These are phyloP conservation scores for Nakazawaea holstii DNA, from an alignment of 805 yeast species.

Conservation along the genomic window DNA sequence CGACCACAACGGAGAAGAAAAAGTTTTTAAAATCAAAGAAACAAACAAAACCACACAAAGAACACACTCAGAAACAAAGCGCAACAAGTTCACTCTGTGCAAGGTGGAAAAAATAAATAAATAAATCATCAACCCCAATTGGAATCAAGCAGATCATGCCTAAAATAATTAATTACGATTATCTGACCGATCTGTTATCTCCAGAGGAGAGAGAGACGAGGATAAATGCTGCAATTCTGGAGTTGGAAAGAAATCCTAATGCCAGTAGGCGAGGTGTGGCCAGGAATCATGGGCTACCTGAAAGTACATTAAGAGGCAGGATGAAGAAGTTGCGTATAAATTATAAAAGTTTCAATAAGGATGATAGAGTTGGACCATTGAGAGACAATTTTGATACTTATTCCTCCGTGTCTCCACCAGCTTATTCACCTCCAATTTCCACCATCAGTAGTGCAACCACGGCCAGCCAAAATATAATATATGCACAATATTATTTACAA, in stretches of 20 bases:
- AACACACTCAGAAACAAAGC: background rate
- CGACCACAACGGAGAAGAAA: no score
- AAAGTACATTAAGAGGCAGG: conserved; percentile 10
- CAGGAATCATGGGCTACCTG: conserved; percentile 10
- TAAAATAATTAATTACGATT: conserved; percentile 4
- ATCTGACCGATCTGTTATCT: conserved; percentile 3
- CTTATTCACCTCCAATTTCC: background rate
- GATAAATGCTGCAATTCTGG: conserved; percentile 8
- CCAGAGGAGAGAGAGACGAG: conserved; percentile 10
- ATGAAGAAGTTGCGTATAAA: conserved; percentile 8
- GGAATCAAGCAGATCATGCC: no score
- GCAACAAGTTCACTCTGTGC: background rate
- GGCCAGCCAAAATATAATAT: background rate
- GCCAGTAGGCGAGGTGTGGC: conserved; percentile 11
- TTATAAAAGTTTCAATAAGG: conserved; percentile 6
- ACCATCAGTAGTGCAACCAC: no score
- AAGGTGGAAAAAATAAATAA: background rate
- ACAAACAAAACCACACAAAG: no score
- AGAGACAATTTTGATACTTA: background rate
- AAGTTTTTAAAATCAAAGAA: no score
- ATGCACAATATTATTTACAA: background rate
- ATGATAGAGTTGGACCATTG: background rate
- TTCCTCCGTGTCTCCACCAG: background rate
- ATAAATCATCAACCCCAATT: background rate
- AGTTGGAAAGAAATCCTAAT: conserved; percentile 9